Conservation (phyloP, 768 basidiomycete species). For the Piloderma croceum region DNA sequence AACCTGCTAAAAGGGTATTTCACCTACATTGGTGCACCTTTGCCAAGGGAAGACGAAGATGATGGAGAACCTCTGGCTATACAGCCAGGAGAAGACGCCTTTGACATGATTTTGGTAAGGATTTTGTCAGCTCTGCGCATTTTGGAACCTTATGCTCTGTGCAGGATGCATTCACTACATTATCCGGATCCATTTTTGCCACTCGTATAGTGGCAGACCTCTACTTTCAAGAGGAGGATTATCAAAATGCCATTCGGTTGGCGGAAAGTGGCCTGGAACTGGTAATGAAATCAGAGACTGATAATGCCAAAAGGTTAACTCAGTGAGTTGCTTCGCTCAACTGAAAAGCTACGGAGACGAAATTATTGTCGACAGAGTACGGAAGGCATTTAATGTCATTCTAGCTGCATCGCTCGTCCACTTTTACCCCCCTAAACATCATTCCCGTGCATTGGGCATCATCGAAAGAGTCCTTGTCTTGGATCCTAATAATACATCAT, state of each 20-base stretch:
- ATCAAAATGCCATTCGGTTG: slow-evolving; percentile 61
- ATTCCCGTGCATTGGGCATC: slow-evolving; percentile 67
- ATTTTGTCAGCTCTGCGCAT: background rate
- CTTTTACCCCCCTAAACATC: slow-evolving; percentile 86
- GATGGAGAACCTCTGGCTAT: slow-evolving; percentile 13
- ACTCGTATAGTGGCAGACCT: slow-evolving; percentile 61
- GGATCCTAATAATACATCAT: slow-evolving; percentile 56
- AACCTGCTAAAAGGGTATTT: slow-evolving; percentile 64
- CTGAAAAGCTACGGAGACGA: background rate
- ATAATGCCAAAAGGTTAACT: slow-evolving; percentile 49
- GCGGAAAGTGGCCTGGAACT: slow-evolving; percentile 67
- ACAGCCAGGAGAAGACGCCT: slow-evolving; percentile 47
- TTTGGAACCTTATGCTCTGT: slow-evolving; percentile 7
- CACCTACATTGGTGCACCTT: slow-evolving; percentile 44
- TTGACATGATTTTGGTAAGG: slow-evolving; percentile 59
- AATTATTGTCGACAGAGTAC: slow-evolving; percentile 40
- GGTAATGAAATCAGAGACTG: slow-evolving; percentile 46
- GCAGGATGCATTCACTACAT: slow-evolving; percentile 50
- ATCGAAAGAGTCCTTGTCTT: slow-evolving; percentile 64
- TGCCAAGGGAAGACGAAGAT: slow-evolving; percentile 38
- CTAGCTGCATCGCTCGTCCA: slow-evolving; percentile 79
- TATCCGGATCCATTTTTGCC: slow-evolving; percentile 58
- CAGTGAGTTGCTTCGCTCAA: slow-evolving; percentile 32
- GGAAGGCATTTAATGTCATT: slow-evolving; percentile 61
- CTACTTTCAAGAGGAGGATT: slow-evolving; percentile 67